Evolutionary conservation across 805 yeast species (phyloP).

Genomic region (Candida fluviatilis): DNA sequence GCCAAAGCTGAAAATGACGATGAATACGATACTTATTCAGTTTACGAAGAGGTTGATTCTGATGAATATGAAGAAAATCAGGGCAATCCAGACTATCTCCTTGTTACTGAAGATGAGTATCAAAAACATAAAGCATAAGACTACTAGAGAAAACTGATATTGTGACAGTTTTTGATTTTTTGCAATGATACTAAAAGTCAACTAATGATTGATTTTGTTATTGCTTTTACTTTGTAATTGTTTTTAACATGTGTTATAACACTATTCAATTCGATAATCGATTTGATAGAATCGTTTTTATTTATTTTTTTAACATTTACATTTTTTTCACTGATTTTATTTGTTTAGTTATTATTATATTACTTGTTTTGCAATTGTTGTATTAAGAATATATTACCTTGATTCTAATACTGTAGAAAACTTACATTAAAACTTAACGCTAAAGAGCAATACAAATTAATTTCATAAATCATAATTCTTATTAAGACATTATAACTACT

Average conservation of each 20-base stretch:
- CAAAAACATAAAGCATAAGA: conserved; percentile 15
- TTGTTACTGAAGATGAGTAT: conserved; percentile 24
- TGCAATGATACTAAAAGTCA: background rate
- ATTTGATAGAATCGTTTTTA: background rate
- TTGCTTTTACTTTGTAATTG: conserved; percentile 5
- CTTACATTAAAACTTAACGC: too few species aligned
- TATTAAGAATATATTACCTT: conserved; percentile 3
- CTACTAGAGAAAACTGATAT: too few species aligned
- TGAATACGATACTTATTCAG: conserved; percentile 18
- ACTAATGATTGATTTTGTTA: background rate
- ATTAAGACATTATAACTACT: background rate
- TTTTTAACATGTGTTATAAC: conserved; percentile 1
- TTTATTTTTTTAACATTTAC: conserved; percentile 1
- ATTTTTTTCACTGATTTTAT: conserved; percentile 1
- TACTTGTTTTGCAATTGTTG: conserved; percentile 6
- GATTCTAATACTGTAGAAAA: too few species aligned
- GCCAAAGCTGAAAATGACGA: conserved; percentile 4
- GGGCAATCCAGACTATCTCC: conserved; percentile 48
- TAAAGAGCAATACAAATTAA: background rate
- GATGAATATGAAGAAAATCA: conserved; percentile 42
- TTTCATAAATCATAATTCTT: too few species aligned
- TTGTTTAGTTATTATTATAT: conserved; percentile 4
- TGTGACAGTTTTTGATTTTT: too few species aligned
- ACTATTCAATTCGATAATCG: conserved; percentile 2
- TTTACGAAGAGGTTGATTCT: conserved; percentile 48